Evolutionary conservation across 2,329 filamentous ascomycete genomes (phyloP).

Genomic region (Monosporascus ibericus): DNA sequence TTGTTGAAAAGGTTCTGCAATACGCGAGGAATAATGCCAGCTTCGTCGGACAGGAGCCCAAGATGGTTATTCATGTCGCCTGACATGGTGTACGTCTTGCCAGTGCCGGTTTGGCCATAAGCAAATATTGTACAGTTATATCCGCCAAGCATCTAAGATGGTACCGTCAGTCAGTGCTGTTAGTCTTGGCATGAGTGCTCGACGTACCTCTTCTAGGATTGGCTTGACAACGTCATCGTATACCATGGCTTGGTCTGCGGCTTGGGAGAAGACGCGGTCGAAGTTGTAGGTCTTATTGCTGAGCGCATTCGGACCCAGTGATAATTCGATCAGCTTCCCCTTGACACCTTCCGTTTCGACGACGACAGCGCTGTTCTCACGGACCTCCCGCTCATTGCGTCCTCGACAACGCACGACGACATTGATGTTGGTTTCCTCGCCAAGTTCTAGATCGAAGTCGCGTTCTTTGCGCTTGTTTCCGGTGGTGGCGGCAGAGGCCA

Average conservation of each 20-base stretch:
- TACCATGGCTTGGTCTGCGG: constrained; percentile 87
- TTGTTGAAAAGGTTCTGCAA: constrained; percentile 82
- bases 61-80: constrained; percentile 88
- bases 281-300: constrained; percentile 97
- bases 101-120: constrained; percentile 95
- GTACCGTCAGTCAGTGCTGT: constrained; percentile 5
- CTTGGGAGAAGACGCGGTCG: constrained; percentile 93
- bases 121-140: constrained; percentile 99
- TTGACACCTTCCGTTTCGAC: constrained; percentile 83
- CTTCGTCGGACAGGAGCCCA: constrained; percentile 81
- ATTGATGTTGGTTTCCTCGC: constrained; percentile 92
- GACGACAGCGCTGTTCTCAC: constrained; percentile 91
- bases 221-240: constrained; percentile 95
- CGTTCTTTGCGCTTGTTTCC: constrained; percentile 80
- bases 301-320: constrained; percentile 85
- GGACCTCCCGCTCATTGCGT: constrained; percentile 84
- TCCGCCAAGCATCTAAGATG: constrained; percentile 72
- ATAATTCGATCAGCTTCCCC: constrained; percentile 76
- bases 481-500: constrained; percentile 52
- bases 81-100: constrained; percentile 99
- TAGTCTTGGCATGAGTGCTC: background rate
- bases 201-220: constrained; percentile 78
- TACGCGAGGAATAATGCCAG: constrained; percentile 91
- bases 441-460: constrained; percentile 66
- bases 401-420: constrained; percentile 94